phyloP scores from a whole-genome alignment of 176 grass and related monocot species.

The Luzula sylvatica region DNA sequence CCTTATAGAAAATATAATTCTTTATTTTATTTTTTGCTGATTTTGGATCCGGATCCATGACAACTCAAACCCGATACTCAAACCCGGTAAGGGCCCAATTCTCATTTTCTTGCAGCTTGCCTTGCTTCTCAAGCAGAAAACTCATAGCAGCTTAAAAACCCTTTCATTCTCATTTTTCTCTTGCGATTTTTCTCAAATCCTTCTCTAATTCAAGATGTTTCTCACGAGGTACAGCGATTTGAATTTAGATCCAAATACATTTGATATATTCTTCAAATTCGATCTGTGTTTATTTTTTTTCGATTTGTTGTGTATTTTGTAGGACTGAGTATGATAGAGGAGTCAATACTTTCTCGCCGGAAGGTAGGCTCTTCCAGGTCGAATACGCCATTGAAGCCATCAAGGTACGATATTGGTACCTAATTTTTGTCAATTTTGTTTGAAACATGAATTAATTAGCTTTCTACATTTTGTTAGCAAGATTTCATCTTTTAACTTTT shows the following conservation, averaged over 20 bases:
- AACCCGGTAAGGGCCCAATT: not conserved
- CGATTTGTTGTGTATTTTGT: not conserved
- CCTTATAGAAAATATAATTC: too few relatives aligned
- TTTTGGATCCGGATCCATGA: too few relatives aligned
- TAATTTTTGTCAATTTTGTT: not conserved
- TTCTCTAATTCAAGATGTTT: conserved; percentile 38
- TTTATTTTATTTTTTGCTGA: too few relatives aligned
- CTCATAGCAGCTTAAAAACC: conserved; percentile 1
- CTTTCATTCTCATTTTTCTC: not conserved
- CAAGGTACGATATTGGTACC: conserved; percentile 39
- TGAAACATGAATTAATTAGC: not conserved
- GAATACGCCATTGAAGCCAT: conserved; percentile 98
- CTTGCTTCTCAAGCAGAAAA: conserved; percentile 30
- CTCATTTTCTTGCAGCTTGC: conserved; percentile 1
- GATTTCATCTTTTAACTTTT: conserved; percentile 2
- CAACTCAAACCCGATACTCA: too few relatives aligned
- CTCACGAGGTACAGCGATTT: conserved; percentile 62
- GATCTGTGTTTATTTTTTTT: not conserved
- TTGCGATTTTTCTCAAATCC: not conserved
- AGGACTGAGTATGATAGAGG: conserved; percentile 91
- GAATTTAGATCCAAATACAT: not conserved
- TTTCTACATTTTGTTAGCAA: conserved; percentile 6
- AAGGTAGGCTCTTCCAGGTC: conserved; percentile 86
- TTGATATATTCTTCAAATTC: not conserved
- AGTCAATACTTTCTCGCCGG: conserved; percentile 89